Base-by-base conservation (phyloP, 352 stramenopile genomes). In the Phytopythium boreale region DNA sequence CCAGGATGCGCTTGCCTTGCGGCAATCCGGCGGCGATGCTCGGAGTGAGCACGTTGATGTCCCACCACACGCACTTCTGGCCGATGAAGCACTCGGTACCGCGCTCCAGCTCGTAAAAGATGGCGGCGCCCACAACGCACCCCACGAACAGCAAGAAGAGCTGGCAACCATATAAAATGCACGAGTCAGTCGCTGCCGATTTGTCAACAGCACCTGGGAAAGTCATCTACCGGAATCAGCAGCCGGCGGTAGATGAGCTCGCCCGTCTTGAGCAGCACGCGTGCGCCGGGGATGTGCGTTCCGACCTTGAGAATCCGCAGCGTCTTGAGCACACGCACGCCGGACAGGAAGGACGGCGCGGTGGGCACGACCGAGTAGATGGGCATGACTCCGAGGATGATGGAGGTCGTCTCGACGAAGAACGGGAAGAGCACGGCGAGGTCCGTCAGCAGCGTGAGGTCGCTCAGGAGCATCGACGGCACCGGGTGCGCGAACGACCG, bases 91-190 rank as follows among this genome's bases (percentile, higher is more conserved):
- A 86, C 17, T 65, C 63, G 0, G 56, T 86, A 7, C 79, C 76
- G 9, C 79, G 72, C 56, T 88, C 79, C 2, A 84, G 50, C 61
- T 82, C 76, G 44, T 77, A 83, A 51, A 86, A 80, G 24, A 84
- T 58, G 2, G 76, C 76, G 0, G 70, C 78, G 7, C 68, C 71
- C 14, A 80, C 27, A 2, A 79, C 70, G 56, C 68, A 83, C 27
- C 75, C 75, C 7, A 73, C 37, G 36, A 88, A 85, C 17, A 87
- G 46, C 47, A 87, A 79, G 67, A 87, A 83, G 22, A 87, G 63
- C 74, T 86, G 49, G 17, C 24, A 44, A 1, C 15, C 20, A 61
- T 37, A 26, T 36, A 49, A 49, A 26, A 52, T 2, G 43, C 4
- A 56, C 11, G 20, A 37, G 44, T 37, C 56, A 27, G 24, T 47